A percentile compares a stretch with the other conserved stretches of the same genome.
Evolutionary conservation across 306 rosid genomes (phyloP).

Genomic region (Prunus padus): DNA sequence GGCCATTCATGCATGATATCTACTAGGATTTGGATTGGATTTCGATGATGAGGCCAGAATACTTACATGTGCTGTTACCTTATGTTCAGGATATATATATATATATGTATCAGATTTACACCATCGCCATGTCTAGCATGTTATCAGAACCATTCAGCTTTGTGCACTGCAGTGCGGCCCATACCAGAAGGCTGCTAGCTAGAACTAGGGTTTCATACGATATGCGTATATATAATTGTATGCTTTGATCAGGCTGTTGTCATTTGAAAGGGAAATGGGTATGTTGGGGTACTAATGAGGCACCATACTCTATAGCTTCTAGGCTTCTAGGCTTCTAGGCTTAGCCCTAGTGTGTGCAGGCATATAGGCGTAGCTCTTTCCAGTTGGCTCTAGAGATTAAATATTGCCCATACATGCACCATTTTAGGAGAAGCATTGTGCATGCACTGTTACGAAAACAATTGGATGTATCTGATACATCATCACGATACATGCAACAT

Average conservation of each 20-base stretch:
- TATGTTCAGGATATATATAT: not conserved
- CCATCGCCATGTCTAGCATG: not conserved
- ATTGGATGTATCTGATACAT: no score
- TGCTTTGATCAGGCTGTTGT: not conserved
- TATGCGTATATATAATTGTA: not conserved
- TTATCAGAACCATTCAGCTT: not conserved
- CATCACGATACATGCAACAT: no score
- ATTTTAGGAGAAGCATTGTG: no score
- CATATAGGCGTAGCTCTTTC: not conserved
- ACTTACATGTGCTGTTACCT: not conserved
- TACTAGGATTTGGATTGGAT: not conserved
- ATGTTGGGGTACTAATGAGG: not conserved
- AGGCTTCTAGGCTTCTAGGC: not conserved
- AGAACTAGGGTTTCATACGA: not conserved
- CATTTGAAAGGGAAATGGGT: not conserved
- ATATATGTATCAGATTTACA: not conserved
- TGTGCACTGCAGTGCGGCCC: not conserved
- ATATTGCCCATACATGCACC: no score
- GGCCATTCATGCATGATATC: not conserved
- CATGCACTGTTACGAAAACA: no score
- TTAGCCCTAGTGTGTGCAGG: not conserved
- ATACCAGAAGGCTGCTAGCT: not conserved
- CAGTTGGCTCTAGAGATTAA: not conserved
- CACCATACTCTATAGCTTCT: not conserved
- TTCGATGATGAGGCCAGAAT: not conserved